Evolutionary conservation across 2,329 filamentous ascomycete species (phyloP), one percentile per base, ranked within the genome.

Genomic region (Epichloe gansuensis): DNA sequence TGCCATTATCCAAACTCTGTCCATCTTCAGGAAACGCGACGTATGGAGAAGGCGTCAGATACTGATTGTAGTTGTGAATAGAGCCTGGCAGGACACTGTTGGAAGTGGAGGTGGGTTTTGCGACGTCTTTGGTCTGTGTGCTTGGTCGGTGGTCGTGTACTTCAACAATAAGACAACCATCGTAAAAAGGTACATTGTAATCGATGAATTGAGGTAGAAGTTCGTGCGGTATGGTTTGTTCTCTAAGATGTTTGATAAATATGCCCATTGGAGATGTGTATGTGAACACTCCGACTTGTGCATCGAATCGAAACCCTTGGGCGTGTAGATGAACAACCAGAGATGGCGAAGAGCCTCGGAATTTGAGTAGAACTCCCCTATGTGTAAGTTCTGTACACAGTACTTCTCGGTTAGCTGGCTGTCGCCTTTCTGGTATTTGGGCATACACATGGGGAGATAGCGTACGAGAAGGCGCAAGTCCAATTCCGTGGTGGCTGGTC

Each of bases 151-250:
- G 87, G 64, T 97, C 88, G 61, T 95, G 80, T n/a, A 97, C 74
- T 66, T 95, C 85, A 38, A 98, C 89, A 59, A 98, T 97, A 53
- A 98, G 77, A 63, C 91, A 95, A 35, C 87, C 89, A 66, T 97
- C 90, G 65, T 97, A 98, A 64, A 95, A 97, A 9, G 77, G 76
- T 13, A 95, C 85, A 21, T 82, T 81, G 17, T 75, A 74, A 47
- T 81, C 76, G 31, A 82, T 76, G 51, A 98, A 80, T 58, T 91
- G 85, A 47, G 85, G 81, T 11, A 97, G 71, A 64, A 97, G 81
- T 59, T 96, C 89, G 67, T 96, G 89, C 1, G 93, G 93, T 38
- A 98, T 75, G 0, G 88, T 95, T 52, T 85, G 80, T 42, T 72
- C 74, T 57, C 78, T 78, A 45, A 97, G 68, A 66, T 95, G 89